phyloP scores from a whole-genome alignment of 768 basidiomycete genomes.

The Cyathus striatus region DNA sequence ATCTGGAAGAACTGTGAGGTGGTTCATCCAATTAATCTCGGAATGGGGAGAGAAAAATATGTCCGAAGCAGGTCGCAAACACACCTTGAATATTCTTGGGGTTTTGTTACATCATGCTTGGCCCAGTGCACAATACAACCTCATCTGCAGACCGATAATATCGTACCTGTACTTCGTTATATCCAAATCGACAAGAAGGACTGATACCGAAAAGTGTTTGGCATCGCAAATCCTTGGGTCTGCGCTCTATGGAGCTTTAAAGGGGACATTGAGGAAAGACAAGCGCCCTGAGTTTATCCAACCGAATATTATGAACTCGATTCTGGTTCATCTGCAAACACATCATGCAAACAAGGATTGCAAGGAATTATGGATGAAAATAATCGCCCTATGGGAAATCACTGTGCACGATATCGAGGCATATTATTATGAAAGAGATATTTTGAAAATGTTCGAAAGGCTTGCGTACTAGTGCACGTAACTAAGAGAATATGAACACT shows the following conservation, averaged over 20 bases:
- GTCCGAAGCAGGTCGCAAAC: not conserved
- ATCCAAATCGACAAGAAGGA: no score
- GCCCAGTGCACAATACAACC: no score
- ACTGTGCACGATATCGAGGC: not conserved
- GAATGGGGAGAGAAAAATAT: not conserved
- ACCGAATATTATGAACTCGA: not conserved
- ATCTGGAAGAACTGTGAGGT: not conserved
- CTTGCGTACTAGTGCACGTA: no score
- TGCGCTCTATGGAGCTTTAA: not conserved
- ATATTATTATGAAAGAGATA: not conserved
- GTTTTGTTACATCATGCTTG: not conserved
- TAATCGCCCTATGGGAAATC: not conserved
- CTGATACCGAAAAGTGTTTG: not conserved
- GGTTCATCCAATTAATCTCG: not conserved
- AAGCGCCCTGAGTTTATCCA: not conserved
- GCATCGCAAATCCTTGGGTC: not conserved
- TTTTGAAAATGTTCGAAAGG: not conserved
- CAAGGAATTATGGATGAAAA: not conserved
- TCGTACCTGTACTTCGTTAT: no score
- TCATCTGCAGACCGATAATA: no score
- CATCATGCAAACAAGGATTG: not conserved
- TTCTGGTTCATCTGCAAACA: not conserved
- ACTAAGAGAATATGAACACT: no score
- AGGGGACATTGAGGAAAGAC: not conserved
- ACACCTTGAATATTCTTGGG: not conserved